phyloP scores from a whole-genome alignment of 768 basidiomycete species.

The Termitomyces sp. region DNA sequence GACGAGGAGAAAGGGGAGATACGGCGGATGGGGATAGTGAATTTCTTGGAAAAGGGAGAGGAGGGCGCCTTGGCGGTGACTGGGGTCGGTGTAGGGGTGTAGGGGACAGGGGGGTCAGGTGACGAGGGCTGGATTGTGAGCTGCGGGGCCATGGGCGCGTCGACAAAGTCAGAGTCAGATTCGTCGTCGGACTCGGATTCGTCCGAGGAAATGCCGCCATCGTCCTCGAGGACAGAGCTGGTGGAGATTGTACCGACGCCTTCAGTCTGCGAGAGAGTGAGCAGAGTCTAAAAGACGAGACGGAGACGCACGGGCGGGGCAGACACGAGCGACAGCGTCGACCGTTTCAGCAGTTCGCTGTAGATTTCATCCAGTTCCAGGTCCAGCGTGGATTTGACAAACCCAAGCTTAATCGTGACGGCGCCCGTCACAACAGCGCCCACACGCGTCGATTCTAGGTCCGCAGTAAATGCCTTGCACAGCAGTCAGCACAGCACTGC shows the following conservation, averaged over 20 bases:
- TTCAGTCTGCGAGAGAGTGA: slow-evolving; percentile 52
- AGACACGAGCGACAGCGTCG: slow-evolving; percentile 63
- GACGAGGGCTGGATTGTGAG: slow-evolving; percentile 10
- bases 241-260: slow-evolving; percentile 82
- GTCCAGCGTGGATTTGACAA: slow-evolving; percentile 39
- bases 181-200: slow-evolving; percentile 26
- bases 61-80: background rate
- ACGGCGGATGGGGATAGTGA: background rate
- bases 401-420: slow-evolving; percentile 42
- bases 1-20: background rate
- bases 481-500: background rate
- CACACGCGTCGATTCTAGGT: slow-evolving; percentile 37
- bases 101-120: background rate
- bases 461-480: slow-evolving; percentile 15
- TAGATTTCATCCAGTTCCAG: slow-evolving; percentile 60
- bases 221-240: slow-evolving; percentile 66
- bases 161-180: background rate
- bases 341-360: slow-evolving; percentile 55
- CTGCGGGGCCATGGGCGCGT: background rate
- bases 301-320: slow-evolving; percentile 66
- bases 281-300: background rate
- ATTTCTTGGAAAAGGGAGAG: background rate
- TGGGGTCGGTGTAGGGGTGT: background rate
- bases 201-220: slow-evolving; percentile 63
- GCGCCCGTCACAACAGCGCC: slow-evolving; percentile 35